Evolutionary conservation across 345 rosid species (phyloP).

Genomic region (Gossypium anomalum): DNA sequence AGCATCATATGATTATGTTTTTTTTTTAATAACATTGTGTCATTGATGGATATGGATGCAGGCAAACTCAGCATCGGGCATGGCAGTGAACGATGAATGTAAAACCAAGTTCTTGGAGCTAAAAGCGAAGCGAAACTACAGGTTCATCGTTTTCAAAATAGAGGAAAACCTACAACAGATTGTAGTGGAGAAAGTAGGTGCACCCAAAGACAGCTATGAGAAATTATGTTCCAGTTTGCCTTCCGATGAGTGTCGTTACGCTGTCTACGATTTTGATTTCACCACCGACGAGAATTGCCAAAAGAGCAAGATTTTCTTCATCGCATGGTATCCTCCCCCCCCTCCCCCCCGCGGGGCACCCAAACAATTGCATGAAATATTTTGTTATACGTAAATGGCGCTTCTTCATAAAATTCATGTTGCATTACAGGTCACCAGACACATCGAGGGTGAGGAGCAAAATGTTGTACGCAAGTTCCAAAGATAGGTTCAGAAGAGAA

Average conservation of each 20-base stretch:
- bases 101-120: slow-evolving; percentile 61
- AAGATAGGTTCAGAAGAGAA: slow-evolving; percentile 73
- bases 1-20: too few species aligned
- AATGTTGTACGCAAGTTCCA: slow-evolving; percentile 80
- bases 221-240: slow-evolving; percentile 51
- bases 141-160: slow-evolving; percentile 74
- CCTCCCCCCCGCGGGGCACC: too few species aligned
- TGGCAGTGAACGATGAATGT: slow-evolving; percentile 70
- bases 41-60: too few species aligned
- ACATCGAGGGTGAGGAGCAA: slow-evolving; percentile 60
- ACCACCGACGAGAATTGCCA: slow-evolving; percentile 51
- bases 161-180: slow-evolving; percentile 58
- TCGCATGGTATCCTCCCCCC: slow-evolving; percentile 32
- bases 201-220: slow-evolving; percentile 45
- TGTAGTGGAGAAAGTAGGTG: slow-evolving; percentile 57
- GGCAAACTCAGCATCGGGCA: slow-evolving; percentile 27
- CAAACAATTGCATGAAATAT: too few species aligned
- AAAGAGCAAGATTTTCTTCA: slow-evolving; percentile 34
- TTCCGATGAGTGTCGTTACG: slow-evolving; percentile 59
- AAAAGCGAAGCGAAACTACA: slow-evolving; percentile 60
- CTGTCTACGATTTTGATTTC: slow-evolving; percentile 67
- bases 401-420: too few species aligned
- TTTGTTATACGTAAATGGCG: too few species aligned
- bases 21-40: too few species aligned
- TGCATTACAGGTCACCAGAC: slow-evolving; percentile 51